A percentile compares a stretch with the other conserved stretches of the same genome.
Conservation (phyloP, 2,329 filamentous ascomycete genomes). For the Colletotrichum eleusines region DNA sequence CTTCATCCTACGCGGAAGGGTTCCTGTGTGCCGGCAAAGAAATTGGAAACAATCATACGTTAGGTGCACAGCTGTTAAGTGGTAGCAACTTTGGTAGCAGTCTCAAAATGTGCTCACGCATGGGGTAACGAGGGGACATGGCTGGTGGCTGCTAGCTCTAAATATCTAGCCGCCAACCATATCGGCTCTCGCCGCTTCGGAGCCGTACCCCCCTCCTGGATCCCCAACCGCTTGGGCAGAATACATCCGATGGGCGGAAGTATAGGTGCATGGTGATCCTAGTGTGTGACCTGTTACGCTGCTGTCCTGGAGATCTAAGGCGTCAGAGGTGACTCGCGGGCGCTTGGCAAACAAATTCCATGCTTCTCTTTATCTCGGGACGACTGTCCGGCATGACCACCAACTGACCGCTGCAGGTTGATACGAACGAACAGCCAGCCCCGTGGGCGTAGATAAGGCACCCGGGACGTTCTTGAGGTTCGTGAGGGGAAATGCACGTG, state of each 20-base stretch:
- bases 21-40: not conserved
- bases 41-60: not conserved
- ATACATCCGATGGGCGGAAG: conserved; percentile 36
- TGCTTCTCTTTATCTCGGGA: not conserved
- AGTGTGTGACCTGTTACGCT: conserved; percentile 12
- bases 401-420: conserved; percentile 1
- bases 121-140: not conserved
- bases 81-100: not conserved
- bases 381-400: not conserved
- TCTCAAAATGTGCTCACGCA: not conserved
- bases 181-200: conserved; percentile 12
- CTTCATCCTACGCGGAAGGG: conserved; percentile 20
- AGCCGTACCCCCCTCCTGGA: conserved; percentile 11
- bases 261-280: conserved; percentile 31
- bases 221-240: not conserved
- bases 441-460: conserved; percentile 27
- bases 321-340: conserved; percentile 5
- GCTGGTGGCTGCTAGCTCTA: conserved; percentile 4
- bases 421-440: not conserved
- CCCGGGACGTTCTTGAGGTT: not conserved
- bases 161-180: not conserved
- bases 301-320: not conserved
- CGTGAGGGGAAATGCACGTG: conserved; percentile 21
- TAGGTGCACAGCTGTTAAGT: not conserved
- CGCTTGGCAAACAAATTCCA: not conserved